Conservation (phyloP, 164 flowering plant genomes). For the Stephania cephalantha region DNA sequence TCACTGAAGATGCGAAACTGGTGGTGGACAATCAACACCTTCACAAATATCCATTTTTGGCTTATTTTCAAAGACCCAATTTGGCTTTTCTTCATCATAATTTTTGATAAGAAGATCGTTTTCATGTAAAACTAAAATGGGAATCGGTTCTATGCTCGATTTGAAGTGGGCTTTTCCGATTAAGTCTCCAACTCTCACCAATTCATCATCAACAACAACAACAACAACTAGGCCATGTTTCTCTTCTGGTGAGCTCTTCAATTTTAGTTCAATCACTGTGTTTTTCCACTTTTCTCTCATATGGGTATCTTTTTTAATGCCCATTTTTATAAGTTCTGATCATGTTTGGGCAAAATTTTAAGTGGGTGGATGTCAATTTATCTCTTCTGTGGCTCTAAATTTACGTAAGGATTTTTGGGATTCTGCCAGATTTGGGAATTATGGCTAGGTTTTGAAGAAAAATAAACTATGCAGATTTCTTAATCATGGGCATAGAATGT, state of each 20-base stretch:
- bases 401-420: too few species aligned
- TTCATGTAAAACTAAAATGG: constrained; percentile 17
- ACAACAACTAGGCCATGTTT: constrained; percentile 22
- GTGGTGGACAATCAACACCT: constrained; percentile 33
- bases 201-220: constrained; percentile 18
- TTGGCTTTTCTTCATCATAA: background rate
- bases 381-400: too few species aligned
- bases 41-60: constrained; percentile 1
- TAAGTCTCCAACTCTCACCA: constrained; percentile 29
- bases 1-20: constrained; percentile 30
- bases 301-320: background rate
- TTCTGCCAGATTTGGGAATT: too few species aligned
- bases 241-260: constrained; percentile 32
- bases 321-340: background rate
- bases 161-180: constrained; percentile 39
- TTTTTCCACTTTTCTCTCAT: background rate
- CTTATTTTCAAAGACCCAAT: background rate
- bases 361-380: background rate
- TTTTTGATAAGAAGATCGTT: background rate
- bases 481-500: too few species aligned
- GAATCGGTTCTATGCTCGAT: constrained; percentile 39
- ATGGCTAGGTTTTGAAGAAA: too few species aligned
- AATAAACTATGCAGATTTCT: too few species aligned
- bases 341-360: background rate
- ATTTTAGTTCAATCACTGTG: background rate